A percentile compares a stretch with the other conserved stretches of the same genome.
Evolutionary conservation across 225 moss, liverwort and hornwort species (phyloP).

Genomic region (Bryum argenteum): DNA sequence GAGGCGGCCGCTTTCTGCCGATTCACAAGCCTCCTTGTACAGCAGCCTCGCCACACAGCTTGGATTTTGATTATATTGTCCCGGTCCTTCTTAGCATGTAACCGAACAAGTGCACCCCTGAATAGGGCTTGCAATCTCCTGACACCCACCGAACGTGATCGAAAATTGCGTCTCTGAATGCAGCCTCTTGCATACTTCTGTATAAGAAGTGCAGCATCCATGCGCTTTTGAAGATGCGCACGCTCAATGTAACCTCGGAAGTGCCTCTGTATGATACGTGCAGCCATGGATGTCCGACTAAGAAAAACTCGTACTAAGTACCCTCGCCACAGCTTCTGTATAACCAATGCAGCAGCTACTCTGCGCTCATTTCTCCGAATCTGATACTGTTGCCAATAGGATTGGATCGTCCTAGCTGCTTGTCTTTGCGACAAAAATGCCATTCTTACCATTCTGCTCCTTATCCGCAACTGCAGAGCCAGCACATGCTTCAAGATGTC

Average conservation of each 20-base stretch:
- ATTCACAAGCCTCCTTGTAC: slow-evolving; percentile 30
- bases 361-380: slow-evolving; percentile 29
- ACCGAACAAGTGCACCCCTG: slow-evolving; percentile 43
- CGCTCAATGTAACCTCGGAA: slow-evolving; percentile 28
- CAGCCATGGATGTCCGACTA: slow-evolving; percentile 19
- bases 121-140: slow-evolving; percentile 44
- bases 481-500: slow-evolving; percentile 30
- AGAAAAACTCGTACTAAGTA: slow-evolving; percentile 27
- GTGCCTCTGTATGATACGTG: slow-evolving; percentile 31
- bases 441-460: slow-evolving; percentile 33
- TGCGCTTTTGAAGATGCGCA: slow-evolving; percentile 1
- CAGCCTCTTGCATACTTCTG: slow-evolving; percentile 34
- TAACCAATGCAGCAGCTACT: slow-evolving; percentile 24
- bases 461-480: slow-evolving; percentile 34
- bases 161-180: slow-evolving; percentile 27
- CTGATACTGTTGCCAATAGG: slow-evolving; percentile 33
- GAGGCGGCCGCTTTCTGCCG: slow-evolving; percentile 28
- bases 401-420: slow-evolving; percentile 43
- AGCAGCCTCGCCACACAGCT: slow-evolving; percentile 47
- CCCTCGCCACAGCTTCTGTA: slow-evolving; percentile 45
- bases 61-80: slow-evolving; percentile 34
- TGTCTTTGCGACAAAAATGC: slow-evolving; percentile 27
- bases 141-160: slow-evolving; percentile 27
- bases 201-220: slow-evolving; percentile 30
- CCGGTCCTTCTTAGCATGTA: slow-evolving; percentile 19